Percentiles rank a stretch among this genome's conserved stretches.
Evolutionary conservation across 129 eudicot species (phyloP).

Genomic region (Flaveria brownii): DNA sequence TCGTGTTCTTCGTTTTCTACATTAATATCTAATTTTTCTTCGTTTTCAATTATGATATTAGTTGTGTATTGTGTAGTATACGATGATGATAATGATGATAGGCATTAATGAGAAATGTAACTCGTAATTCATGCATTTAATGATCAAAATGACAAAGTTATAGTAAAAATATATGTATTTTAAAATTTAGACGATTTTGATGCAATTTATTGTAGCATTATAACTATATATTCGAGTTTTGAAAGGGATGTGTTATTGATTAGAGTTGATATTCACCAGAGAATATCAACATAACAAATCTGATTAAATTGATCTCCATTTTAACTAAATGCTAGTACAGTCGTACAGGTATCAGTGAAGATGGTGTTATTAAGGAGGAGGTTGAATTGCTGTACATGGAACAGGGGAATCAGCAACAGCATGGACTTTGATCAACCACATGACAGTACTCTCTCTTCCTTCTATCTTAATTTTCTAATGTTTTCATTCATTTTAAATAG

Average conservation of each 20-base stretch:
- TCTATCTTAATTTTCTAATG: constrained; percentile 10
- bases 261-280: background rate
- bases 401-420: constrained; percentile 51
- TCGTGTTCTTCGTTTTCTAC: constrained; percentile 16
- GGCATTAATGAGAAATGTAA: constrained; percentile 17
- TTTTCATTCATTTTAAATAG: background rate
- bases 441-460: constrained; percentile 49
- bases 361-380: constrained; percentile 18
- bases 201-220: constrained; percentile 6
- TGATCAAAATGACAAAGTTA: background rate
- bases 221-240: background rate
- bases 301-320: background rate
- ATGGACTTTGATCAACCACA: constrained; percentile 80
- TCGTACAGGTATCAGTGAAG: background rate
- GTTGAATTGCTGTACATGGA: constrained; percentile 76
- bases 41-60: background rate
- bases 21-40: background rate
- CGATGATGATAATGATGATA: constrained; percentile 14
- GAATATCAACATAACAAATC: background rate
- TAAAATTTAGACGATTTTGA: background rate
- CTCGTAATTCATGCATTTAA: constrained; percentile 23
- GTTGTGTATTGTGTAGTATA: constrained; percentile 19
- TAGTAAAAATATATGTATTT: background rate
- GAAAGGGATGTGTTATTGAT: background rate
- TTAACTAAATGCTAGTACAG: background rate